Evolutionary conservation across 1,284 basidiomycete genomes (phyloP).

Genomic region (Phlebopus sp.): DNA sequence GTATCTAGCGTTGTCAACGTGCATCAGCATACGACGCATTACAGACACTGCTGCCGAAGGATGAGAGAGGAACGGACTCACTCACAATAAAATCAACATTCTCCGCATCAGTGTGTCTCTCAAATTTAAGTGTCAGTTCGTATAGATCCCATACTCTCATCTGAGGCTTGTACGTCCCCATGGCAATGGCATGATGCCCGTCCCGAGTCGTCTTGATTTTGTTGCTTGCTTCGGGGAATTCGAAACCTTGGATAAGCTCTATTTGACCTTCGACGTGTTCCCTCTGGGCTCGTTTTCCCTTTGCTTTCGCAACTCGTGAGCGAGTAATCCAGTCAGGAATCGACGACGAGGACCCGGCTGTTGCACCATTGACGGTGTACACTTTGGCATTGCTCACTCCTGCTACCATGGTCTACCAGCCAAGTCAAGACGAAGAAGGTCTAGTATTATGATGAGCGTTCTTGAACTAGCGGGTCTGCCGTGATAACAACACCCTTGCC

Average conservation of each 20-base stretch:
- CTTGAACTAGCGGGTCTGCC: too few species aligned
- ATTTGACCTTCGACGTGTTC: constrained; percentile 77
- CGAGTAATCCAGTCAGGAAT: constrained; percentile 87
- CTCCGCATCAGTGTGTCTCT: constrained; percentile 94
- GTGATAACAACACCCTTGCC: too few species aligned
- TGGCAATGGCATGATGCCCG: constrained; percentile 90
- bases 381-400: constrained; percentile 59
- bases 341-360: constrained; percentile 79
- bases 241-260: constrained; percentile 92
- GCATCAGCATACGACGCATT: constrained; percentile 7
- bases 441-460: too few species aligned
- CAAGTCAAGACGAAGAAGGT: too few species aligned
- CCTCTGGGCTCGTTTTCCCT: constrained; percentile 56
- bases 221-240: constrained; percentile 96
- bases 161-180: constrained; percentile 98
- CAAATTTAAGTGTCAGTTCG: constrained; percentile 93
- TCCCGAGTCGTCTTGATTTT: constrained; percentile 89
- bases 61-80: constrained; percentile 40
- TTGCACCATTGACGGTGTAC: constrained; percentile 88
- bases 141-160: constrained; percentile 96
- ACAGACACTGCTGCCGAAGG: background rate
- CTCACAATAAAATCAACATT: constrained; percentile 97
- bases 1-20: constrained; percentile 55
- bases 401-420: constrained; percentile 2
- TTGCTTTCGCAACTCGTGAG: constrained; percentile 55